Conservation (phyloP, 805 yeast species). For the Zygotorulaspora sp. region DNA sequence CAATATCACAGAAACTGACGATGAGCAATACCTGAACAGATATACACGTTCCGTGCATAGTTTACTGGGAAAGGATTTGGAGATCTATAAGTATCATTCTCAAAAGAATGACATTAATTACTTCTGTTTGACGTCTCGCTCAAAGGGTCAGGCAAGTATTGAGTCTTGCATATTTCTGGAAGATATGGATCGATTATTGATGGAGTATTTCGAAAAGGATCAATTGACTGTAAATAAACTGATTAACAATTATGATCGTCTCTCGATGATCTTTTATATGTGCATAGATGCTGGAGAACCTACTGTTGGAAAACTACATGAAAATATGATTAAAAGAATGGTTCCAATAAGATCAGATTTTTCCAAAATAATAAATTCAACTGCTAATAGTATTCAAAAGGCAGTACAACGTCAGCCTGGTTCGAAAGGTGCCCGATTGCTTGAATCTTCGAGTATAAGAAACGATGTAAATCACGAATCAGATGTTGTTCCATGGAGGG, state of each 20-base stretch:
- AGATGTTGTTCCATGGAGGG: constrained; percentile 69
- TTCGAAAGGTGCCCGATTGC: constrained; percentile 2
- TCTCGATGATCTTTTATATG: constrained; percentile 67
- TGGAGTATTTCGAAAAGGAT: constrained; percentile 51
- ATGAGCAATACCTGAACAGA: not conserved
- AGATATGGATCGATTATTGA: constrained; percentile 47
- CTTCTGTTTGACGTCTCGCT: constrained; percentile 24
- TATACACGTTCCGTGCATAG: constrained; percentile 9
- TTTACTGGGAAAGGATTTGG: constrained; percentile 20
- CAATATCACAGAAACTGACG: not conserved
- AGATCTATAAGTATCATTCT: constrained; percentile 25
- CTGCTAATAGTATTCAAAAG: constrained; percentile 30
- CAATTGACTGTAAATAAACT: constrained; percentile 56
- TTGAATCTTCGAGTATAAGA: constrained; percentile 4
- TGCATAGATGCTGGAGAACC: constrained; percentile 78
- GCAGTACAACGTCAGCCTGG: constrained; percentile 17
- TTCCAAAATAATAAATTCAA: constrained; percentile 35
- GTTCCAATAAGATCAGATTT: constrained; percentile 49
- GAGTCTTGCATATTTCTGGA: constrained; percentile 52
- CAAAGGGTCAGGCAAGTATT: constrained; percentile 40
- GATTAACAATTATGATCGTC: constrained; percentile 63
- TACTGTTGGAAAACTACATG: constrained; percentile 57
- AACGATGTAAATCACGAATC: constrained; percentile 16
- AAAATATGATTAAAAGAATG: constrained; percentile 55
- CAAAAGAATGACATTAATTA: constrained; percentile 21